A percentile compares a stretch with the other conserved stretches of the same genome.
Evolutionary conservation across 2,329 filamentous ascomycete genomes (phyloP).

Genomic region (Cylindrodendrum hubeiense): DNA sequence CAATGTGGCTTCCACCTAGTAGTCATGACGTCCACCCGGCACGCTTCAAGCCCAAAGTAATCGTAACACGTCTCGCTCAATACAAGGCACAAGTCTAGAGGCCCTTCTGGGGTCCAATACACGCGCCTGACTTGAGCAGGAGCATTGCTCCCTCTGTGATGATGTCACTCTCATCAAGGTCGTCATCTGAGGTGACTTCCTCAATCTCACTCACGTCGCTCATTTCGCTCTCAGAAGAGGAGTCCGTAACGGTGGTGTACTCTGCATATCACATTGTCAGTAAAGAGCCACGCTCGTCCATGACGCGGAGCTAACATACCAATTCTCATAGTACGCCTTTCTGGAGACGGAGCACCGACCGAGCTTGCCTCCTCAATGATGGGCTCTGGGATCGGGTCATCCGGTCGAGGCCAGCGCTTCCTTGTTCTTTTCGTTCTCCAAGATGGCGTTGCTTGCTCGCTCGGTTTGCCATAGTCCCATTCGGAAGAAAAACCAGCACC

Average conservation of each 20-base stretch:
- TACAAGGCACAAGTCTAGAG: neutral
- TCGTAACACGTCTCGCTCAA: conserved; percentile 3
- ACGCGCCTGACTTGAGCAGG: conserved; percentile 4
- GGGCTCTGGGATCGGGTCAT: conserved; percentile 45
- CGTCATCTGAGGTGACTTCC: conserved; percentile 28
- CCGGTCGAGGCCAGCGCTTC: conserved; percentile 4
- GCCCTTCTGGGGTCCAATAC: neutral
- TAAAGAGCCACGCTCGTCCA: neutral
- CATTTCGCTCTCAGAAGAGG: conserved; percentile 26
- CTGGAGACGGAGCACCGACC: conserved; percentile 37
- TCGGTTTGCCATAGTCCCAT: neutral
- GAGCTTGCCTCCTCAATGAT: conserved; percentile 52
- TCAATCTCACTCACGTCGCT: conserved; percentile 22
- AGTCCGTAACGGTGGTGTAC: conserved; percentile 32
- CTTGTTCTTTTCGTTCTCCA: neutral
- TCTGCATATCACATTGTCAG: conserved; percentile 35
- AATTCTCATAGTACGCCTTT: conserved; percentile 38
- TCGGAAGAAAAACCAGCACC: conserved; percentile 27
- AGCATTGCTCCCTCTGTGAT: conserved; percentile 1
- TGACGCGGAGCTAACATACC: conserved; percentile 39
- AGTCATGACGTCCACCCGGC: neutral
- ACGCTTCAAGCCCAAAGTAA: conserved; percentile 1
- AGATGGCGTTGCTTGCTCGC: neutral
- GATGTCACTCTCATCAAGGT: conserved; percentile 12
- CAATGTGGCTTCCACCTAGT: neutral